phyloP scores from a whole-genome alignment of 371 early-diverging fungal genomes.

The Chytridiales sp. region DNA sequence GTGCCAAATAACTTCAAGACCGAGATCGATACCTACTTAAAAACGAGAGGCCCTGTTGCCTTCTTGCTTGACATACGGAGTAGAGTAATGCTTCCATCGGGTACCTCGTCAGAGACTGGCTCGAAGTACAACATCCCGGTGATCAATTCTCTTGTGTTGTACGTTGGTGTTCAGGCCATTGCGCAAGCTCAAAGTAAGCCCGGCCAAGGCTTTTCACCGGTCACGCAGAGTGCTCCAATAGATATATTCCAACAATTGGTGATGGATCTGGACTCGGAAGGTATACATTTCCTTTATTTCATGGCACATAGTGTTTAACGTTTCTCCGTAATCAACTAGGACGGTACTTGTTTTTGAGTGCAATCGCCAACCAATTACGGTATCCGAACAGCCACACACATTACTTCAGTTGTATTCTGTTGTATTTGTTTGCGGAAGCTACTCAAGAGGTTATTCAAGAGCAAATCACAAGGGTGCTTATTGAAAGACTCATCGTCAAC shows the following conservation, averaged over 20 bases:
- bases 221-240: slow-evolving; percentile 73
- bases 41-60: slow-evolving; percentile 58
- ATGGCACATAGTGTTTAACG: neutral
- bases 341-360: slow-evolving; percentile 83
- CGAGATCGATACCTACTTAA: slow-evolving; percentile 72
- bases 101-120: slow-evolving; percentile 21
- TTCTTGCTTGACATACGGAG: slow-evolving; percentile 62
- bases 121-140: slow-evolving; percentile 73
- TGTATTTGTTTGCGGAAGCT: slow-evolving; percentile 86
- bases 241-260: slow-evolving; percentile 83
- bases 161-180: slow-evolving; percentile 80
- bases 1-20: slow-evolving; percentile 59
- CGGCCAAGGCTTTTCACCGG: slow-evolving; percentile 22
- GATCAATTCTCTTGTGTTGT: slow-evolving; percentile 86
- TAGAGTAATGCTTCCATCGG: slow-evolving; percentile 40
- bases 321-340: slow-evolving; percentile 44
- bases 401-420: slow-evolving; percentile 77
- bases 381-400: slow-evolving; percentile 97
- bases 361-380: slow-evolving; percentile 95
- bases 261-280: slow-evolving; percentile 78
- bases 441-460: slow-evolving; percentile 83
- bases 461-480: slow-evolving; percentile 89
- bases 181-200: slow-evolving; percentile 54
- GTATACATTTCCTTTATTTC: slow-evolving; percentile 37
- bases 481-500: slow-evolving; percentile 94